Evolutionary conservation across 139 green algal species (phyloP).

Genomic region (Chlorella vulgaris): DNA sequence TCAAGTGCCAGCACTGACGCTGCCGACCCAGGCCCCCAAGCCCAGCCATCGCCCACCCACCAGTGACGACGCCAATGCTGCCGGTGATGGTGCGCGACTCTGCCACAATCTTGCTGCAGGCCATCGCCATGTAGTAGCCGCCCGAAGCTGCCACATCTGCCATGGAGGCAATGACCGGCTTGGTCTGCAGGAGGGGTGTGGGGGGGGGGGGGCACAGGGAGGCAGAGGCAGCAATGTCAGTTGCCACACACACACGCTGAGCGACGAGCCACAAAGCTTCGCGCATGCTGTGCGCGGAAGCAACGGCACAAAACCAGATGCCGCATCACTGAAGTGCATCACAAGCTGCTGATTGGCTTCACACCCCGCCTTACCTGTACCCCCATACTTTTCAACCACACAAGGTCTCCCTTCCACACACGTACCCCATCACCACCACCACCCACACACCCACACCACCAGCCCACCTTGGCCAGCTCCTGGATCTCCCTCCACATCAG

Average conservation of each 20-base stretch:
- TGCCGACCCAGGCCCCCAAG: too few species aligned
- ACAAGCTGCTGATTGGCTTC: too few species aligned
- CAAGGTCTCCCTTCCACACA: too few species aligned
- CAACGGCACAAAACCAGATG: too few species aligned
- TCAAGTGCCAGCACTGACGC: too few species aligned
- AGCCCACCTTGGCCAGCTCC: conserved; percentile 36
- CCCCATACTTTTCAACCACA: too few species aligned
- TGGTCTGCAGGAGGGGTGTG: conserved; percentile 43
- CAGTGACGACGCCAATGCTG: conserved; percentile 82
- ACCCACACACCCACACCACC: background rate
- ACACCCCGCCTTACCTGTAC: too few species aligned
- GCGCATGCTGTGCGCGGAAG: background rate
- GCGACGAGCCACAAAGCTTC: background rate
- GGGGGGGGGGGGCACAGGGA: background rate
- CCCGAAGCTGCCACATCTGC: conserved; percentile 91
- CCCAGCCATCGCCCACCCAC: too few species aligned
- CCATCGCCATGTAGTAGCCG: conserved; percentile 97
- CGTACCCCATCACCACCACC: background rate
- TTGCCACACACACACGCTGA: too few species aligned
- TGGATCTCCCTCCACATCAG: conserved; percentile 93
- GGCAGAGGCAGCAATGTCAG: too few species aligned
- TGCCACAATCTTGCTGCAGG: conserved; percentile 76
- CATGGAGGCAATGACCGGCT: conserved; percentile 96
- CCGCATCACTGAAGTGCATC: too few species aligned
- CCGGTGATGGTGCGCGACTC: conserved; percentile 92